Evolutionary conservation across 83 land plant species (phyloP), one percentile per base, ranked within the genome.

Genomic region (Thuja plicata): DNA sequence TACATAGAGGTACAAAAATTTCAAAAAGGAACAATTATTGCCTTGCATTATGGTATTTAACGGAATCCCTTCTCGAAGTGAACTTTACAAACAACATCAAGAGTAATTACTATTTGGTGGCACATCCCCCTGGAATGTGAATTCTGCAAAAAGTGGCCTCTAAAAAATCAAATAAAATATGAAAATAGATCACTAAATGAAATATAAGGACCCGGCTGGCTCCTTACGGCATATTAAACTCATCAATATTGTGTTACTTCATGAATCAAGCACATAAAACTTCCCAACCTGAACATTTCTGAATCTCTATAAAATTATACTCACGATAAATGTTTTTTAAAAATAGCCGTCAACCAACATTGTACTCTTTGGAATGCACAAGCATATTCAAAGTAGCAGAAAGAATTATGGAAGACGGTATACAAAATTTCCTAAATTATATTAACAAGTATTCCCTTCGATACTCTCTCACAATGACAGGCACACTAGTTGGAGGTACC

Each of bases 401-500:
- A 30, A 83, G 32, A 46, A 13, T 45, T 30, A 48, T 30, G 17
- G 45, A 46, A 48, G 54, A 50, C 16, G 50, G 34, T 27, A 83
- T 48, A 83, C 86, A 83, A 83, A 83, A 83, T 13, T 83, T 12
- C 55, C 55, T 48, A 34, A 34, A 76, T 80, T 90, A 94, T 45
- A 91, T 89, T 91, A 90, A 91, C 60, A 92, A 55, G 15, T 93
- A 92, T 70, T 94, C 96, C 91, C 93, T 92, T 71, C 97, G 87
- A 88, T 98, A 96, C 87, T 98, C 99, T 57, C 99, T 95, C 3
- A 98, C 95, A 85, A 98, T 98, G 40, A 98, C 99, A n/a, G 99
- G 99, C 52, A 98, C 99, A 88, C 99, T 98, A 77, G 99, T 96
- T 13, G 99, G 97, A 8, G 99, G 99, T 13, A 98, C 93, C 99